These are phyloP conservation scores for Amylocystis lapponica DNA, from an alignment of 768 basidiomycete genomes.

Conservation along the genomic window DNA sequence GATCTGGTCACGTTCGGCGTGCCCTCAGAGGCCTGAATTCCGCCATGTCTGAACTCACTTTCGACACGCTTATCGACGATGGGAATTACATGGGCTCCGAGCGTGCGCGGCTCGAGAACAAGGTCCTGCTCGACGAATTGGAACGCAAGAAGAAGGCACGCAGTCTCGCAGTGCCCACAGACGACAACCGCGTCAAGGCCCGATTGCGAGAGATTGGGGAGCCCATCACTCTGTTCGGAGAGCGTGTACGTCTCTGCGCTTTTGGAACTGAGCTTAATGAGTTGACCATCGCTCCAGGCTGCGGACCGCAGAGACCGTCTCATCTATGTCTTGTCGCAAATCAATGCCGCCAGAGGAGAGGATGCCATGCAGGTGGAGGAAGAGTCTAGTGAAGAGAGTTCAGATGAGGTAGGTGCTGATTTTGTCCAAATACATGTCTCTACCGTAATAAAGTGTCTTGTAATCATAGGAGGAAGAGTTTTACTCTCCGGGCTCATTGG, in stretches of 20 bases:
- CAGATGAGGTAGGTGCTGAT: slow-evolving; percentile 81
- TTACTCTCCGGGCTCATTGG: slow-evolving; percentile 86
- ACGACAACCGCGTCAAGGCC: slow-evolving; percentile 89
- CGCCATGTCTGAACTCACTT: slow-evolving; percentile 67
- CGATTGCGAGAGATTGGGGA: slow-evolving; percentile 90
- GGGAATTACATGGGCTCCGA: slow-evolving; percentile 71
- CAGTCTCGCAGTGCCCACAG: slow-evolving; percentile 92
- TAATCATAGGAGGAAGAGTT: slow-evolving; percentile 80
- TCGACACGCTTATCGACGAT: slow-evolving; percentile 75
- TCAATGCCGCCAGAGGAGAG: slow-evolving; percentile 81
- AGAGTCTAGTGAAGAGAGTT: slow-evolving; percentile 64
- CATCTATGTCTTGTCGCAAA: slow-evolving; percentile 92
- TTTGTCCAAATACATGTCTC: slow-evolving; percentile 12
- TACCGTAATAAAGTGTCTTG: too few relatives aligned
- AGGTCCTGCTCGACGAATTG: slow-evolving; percentile 89
- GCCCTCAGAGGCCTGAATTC: not conserved
- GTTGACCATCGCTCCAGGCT: slow-evolving; percentile 47
- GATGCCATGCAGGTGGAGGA: slow-evolving; percentile 72
- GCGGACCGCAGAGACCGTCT: slow-evolving; percentile 95
- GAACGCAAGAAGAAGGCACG: slow-evolving; percentile 96
- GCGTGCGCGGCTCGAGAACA: slow-evolving; percentile 73
- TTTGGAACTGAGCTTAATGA: not conserved
- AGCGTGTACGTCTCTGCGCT: slow-evolving; percentile 66
- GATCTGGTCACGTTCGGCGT: not conserved
- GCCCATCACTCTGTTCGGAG: slow-evolving; percentile 96